Conservation (phyloP, 768 basidiomycete species). For the Candolleomyces efflorescens region DNA sequence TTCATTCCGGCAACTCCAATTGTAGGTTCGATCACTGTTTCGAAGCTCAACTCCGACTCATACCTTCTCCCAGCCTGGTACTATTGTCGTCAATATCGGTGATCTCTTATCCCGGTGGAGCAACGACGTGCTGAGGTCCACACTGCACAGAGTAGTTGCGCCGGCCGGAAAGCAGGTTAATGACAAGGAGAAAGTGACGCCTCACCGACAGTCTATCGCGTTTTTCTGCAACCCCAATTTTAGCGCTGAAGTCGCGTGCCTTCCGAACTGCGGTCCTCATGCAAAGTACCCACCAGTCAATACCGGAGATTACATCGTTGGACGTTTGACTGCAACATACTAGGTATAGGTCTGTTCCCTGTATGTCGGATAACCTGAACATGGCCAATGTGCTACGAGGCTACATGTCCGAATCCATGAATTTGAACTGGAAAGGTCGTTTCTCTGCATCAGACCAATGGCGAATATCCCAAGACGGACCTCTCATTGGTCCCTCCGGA, state of each 20-base stretch:
- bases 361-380: background rate
- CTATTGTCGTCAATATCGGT: constrained; percentile 80
- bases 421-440: constrained; percentile 24
- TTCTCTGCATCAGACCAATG: constrained; percentile 30
- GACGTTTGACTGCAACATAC: constrained; percentile 60
- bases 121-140: constrained; percentile 74
- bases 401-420: constrained; percentile 6
- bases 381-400: too few species aligned
- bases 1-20: constrained; percentile 76
- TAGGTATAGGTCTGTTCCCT: constrained; percentile 21
- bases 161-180: constrained; percentile 50
- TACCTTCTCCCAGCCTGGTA: constrained; percentile 51
- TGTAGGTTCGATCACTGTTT: constrained; percentile 36
- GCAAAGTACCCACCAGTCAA: constrained; percentile 69
- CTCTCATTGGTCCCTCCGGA: constrained; percentile 24
- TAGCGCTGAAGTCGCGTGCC: constrained; percentile 59
- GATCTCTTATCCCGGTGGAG: constrained; percentile 83
- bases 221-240: constrained; percentile 88
- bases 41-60: background rate
- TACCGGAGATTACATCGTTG: constrained; percentile 74
- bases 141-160: constrained; percentile 79
- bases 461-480: constrained; percentile 32
- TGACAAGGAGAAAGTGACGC: constrained; percentile 51
- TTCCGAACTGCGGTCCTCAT: constrained; percentile 59
- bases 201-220: constrained; percentile 73